Conservation (phyloP, 2,329 filamentous ascomycete genomes). For the Aspergillus tubingensis region DNA sequence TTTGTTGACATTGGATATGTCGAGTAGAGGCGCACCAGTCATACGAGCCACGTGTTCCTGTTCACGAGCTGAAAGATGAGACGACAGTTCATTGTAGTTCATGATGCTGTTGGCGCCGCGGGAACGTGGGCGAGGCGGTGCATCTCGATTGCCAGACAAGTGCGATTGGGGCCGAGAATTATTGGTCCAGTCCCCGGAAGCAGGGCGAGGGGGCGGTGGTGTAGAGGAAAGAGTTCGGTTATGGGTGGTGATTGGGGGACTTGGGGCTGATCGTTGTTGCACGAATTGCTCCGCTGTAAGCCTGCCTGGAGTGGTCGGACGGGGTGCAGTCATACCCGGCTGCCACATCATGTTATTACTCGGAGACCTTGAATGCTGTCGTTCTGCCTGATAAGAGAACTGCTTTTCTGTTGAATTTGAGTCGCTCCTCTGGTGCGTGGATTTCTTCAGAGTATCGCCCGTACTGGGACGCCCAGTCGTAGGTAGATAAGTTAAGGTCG, state of each 20-base stretch:
- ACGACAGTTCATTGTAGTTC: conserved; percentile 53
- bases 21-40: conserved; percentile 75
- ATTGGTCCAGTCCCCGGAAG: conserved; percentile 43
- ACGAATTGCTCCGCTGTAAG: conserved; percentile 83
- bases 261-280: conserved; percentile 68
- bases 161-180: conserved; percentile 37
- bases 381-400: conserved; percentile 29
- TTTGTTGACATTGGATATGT: conserved; percentile 59
- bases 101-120: conserved; percentile 59
- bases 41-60: conserved; percentile 84
- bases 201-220: conserved; percentile 39
- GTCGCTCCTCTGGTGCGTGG: conserved; percentile 34
- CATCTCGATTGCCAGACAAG: conserved; percentile 28
- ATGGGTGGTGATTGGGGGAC: conserved; percentile 61
- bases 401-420: conserved; percentile 37
- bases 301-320: conserved; percentile 53
- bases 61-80: conserved; percentile 77
- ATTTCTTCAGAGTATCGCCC: conserved; percentile 52
- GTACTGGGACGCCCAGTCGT: conserved; percentile 57
- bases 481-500: conserved; percentile 70
- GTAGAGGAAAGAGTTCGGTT: conserved; percentile 60
- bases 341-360: conserved; percentile 71
- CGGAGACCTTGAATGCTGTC: conserved; percentile 42
- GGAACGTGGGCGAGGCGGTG: conserved; percentile 48
- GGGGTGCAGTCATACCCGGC: conserved; percentile 60